Evolutionary conservation across 306 rosid genomes (phyloP).

Genomic region (Cercis canadensis): DNA sequence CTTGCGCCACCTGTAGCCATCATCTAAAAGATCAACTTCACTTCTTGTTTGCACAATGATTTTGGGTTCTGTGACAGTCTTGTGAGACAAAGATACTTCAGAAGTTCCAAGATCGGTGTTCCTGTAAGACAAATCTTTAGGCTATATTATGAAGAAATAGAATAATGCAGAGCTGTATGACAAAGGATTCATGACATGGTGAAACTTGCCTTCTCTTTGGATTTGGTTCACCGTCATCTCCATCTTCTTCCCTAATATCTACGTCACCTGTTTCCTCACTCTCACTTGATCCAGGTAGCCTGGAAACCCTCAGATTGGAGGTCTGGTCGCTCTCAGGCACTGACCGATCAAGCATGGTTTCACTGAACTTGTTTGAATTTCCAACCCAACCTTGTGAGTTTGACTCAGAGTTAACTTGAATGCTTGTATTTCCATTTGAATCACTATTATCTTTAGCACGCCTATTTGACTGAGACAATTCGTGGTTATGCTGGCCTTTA

Average conservation of each 20-base stretch:
- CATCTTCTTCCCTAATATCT: slow-evolving; percentile 64
- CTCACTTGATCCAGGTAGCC: slow-evolving; percentile 64
- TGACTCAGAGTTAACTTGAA: slow-evolving; percentile 60
- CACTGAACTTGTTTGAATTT: slow-evolving; percentile 53
- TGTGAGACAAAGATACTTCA: slow-evolving; percentile 59
- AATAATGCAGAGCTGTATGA: slow-evolving; percentile 4
- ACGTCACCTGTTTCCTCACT: slow-evolving; percentile 68
- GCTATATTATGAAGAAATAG: slow-evolving; percentile 23
- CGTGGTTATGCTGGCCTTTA: slow-evolving; percentile 96
- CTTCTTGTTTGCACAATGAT: slow-evolving; percentile 80
- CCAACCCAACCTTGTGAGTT: slow-evolving; percentile 63
- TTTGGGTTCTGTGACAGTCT: slow-evolving; percentile 76
- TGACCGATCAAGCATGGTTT: slow-evolving; percentile 46
- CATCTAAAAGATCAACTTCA: slow-evolving; percentile 78
- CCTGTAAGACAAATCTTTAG: slow-evolving; percentile 56
- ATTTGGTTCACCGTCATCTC: slow-evolving; percentile 66
- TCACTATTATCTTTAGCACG: slow-evolving; percentile 74
- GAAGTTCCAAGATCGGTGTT: slow-evolving; percentile 61
- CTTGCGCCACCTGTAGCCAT: slow-evolving; percentile 82
- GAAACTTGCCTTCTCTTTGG: slow-evolving; percentile 80
- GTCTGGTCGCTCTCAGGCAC: slow-evolving; percentile 50
- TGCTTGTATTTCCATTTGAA: slow-evolving; percentile 52
- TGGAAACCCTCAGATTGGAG: slow-evolving; percentile 50
- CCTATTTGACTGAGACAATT: slow-evolving; percentile 71
- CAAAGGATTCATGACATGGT: slow-evolving; percentile 24